phyloP scores from a whole-genome alignment of 2,329 filamentous ascomycete species.

The Bipolaris victoriae region DNA sequence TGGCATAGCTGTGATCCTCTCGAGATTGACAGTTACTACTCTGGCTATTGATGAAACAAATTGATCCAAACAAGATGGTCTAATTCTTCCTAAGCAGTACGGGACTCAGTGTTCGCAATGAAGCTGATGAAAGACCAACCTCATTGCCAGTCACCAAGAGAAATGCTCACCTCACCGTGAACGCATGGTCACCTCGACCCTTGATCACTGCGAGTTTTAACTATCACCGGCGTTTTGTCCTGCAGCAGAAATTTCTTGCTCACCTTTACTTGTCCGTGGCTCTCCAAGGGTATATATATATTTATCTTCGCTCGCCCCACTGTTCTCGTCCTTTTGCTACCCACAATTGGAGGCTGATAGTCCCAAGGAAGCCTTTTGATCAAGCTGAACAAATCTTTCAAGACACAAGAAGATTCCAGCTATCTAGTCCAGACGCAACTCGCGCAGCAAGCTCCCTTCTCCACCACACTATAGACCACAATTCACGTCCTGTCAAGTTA shows the following conservation, averaged over 20 bases:
- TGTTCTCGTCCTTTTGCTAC: slow-evolving; percentile 21
- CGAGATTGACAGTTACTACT: neutral
- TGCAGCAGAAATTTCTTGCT: neutral
- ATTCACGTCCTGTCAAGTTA: no score
- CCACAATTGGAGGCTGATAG: slow-evolving; percentile 27
- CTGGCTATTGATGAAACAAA: no score
- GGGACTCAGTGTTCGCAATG: neutral
- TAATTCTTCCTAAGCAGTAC: neutral
- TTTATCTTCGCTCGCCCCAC: neutral
- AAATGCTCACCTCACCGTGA: slow-evolving; percentile 1
- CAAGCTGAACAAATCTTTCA: slow-evolving; percentile 42
- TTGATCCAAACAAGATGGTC: no score
- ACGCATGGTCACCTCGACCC: neutral
- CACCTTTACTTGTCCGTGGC: slow-evolving; percentile 6
- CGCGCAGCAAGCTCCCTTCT: slow-evolving; percentile 26
- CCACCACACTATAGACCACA: neutral
- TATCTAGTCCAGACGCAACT: slow-evolving; percentile 41
- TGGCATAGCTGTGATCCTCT: neutral
- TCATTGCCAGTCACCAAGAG: neutral
- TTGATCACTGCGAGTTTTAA: neutral
- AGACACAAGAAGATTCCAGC: slow-evolving; percentile 36
- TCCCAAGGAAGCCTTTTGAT: slow-evolving; percentile 38
- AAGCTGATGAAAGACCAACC: neutral
- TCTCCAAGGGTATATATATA: neutral
- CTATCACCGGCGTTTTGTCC: slow-evolving; percentile 1